A percentile compares a stretch with the other conserved stretches of the same genome.
phyloP scores from a whole-genome alignment of 2,329 filamentous ascomycete genomes.

The Aureobasidium musti region DNA sequence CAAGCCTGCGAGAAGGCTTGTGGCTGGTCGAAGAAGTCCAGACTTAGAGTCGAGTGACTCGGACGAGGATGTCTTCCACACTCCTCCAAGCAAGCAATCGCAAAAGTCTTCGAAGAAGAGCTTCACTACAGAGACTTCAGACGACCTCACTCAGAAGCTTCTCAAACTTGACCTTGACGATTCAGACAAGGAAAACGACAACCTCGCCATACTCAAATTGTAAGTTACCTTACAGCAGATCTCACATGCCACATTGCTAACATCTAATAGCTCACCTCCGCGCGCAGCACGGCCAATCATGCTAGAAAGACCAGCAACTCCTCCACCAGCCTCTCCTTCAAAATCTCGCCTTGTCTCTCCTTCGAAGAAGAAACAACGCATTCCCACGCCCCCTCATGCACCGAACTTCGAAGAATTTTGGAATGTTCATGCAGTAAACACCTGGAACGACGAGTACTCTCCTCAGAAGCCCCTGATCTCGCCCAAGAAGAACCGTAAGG shows the following conservation, averaged over 20 bases:
- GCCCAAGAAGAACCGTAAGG: slow-evolving; percentile 40
- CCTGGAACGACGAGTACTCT: slow-evolving; percentile 65
- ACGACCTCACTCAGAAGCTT: slow-evolving; percentile 18
- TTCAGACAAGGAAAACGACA: slow-evolving; percentile 40
- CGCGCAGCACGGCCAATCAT: slow-evolving; percentile 4
- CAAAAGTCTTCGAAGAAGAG: slow-evolving; percentile 1
- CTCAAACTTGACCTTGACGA: slow-evolving; percentile 17
- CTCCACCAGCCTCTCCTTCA: slow-evolving; percentile 47
- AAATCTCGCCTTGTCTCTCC: slow-evolving; percentile 51
- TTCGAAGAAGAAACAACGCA: slow-evolving; percentile 48
- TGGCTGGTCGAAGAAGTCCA: slow-evolving; percentile 12
- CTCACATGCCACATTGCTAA: not conserved
- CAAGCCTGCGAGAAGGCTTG: not conserved
- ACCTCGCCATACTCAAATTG: slow-evolving; percentile 34
- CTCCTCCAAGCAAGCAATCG: slow-evolving; percentile 2
- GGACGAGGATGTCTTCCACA: slow-evolving; percentile 23
- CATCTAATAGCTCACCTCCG: slow-evolving; percentile 14
- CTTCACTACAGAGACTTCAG: not conserved
- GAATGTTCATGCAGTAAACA: slow-evolving; percentile 60
- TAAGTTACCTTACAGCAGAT: slow-evolving; percentile 23
- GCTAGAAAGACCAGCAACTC: slow-evolving; percentile 40
- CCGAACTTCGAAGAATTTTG: slow-evolving; percentile 62
- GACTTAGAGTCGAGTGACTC: slow-evolving; percentile 16
- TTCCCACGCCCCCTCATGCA: slow-evolving; percentile 58
- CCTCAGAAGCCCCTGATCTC: slow-evolving; percentile 52